Percentiles rank a stretch among this genome's conserved stretches.
phyloP scores from a whole-genome alignment of 805 yeast genomes.

The Candida ortonii region DNA sequence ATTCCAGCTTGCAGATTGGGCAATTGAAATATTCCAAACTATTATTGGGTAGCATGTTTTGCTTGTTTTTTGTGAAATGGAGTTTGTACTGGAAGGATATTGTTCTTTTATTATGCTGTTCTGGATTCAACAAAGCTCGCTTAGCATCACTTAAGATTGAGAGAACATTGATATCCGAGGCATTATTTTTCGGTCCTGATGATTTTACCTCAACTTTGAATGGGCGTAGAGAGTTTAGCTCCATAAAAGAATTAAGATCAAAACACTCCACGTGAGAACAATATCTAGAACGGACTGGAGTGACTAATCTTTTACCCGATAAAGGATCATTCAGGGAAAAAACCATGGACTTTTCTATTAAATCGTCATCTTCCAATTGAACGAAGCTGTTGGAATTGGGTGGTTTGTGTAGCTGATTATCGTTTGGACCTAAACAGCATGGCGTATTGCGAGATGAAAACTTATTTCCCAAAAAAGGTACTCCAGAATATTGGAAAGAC shows the following conservation, averaged over 20 bases:
- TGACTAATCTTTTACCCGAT: constrained; percentile 27
- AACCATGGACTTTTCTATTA: constrained; percentile 28
- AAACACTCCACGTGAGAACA: constrained; percentile 38
- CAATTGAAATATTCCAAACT: constrained; percentile 31
- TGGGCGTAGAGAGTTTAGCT: constrained; percentile 28
- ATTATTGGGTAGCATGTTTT: constrained; percentile 22
- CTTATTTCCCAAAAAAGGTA: too few species aligned
- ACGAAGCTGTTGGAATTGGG: too few species aligned
- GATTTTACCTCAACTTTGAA: constrained; percentile 26
- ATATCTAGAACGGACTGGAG: constrained; percentile 31
- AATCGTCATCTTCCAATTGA: constrained; percentile 33
- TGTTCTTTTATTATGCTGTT: constrained; percentile 24
- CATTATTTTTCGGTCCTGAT: constrained; percentile 11
- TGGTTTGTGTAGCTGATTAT: too few species aligned
- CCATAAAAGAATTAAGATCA: constrained; percentile 31
- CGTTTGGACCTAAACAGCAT: too few species aligned
- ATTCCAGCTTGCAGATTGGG: constrained; percentile 36
- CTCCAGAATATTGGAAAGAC: too few species aligned
- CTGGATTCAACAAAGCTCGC: constrained; percentile 19
- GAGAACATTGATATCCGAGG: constrained; percentile 19
- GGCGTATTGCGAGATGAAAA: too few species aligned
- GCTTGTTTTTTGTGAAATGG: constrained; percentile 17
- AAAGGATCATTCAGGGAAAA: constrained; percentile 35
- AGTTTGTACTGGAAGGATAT: constrained; percentile 24
- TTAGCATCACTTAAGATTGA: constrained; percentile 28